Evolutionary conservation across 805 yeast genomes (phyloP).

Genomic region (Kodamaea jinghongensis): DNA sequence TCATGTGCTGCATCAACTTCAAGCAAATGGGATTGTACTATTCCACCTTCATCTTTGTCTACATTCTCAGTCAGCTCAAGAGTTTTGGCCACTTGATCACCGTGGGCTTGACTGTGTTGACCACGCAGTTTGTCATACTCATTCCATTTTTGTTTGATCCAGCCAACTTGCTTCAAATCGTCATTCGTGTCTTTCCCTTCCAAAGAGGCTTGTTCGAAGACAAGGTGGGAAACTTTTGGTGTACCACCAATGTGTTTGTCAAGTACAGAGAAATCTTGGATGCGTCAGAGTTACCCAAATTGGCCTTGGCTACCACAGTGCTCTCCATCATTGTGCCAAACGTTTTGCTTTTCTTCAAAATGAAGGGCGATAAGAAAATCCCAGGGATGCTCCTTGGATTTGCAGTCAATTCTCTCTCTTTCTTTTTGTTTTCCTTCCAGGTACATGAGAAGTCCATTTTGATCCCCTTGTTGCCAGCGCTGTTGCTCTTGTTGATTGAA

Average conservation of each 20-base stretch:
- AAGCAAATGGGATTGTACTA: constrained; percentile 96
- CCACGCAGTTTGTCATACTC: constrained; percentile 50
- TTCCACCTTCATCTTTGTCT: constrained; percentile 84
- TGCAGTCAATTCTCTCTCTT: constrained; percentile 80
- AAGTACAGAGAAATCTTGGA: constrained; percentile 63
- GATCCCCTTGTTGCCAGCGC: constrained; percentile 82
- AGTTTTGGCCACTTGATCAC: constrained; percentile 55
- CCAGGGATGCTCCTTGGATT: constrained; percentile 58
- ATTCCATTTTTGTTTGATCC: constrained; percentile 54
- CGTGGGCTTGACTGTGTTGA: constrained; percentile 62
- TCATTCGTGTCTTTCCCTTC: constrained; percentile 82
- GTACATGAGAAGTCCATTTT: constrained; percentile 94
- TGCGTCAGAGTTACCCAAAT: constrained; percentile 53
- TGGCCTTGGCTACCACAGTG: constrained; percentile 55
- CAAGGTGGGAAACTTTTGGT: constrained; percentile 97
- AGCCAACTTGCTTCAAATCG: constrained; percentile 48
- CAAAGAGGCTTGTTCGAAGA: constrained; percentile 94
- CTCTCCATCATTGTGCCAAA: constrained; percentile 28
- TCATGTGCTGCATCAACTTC: constrained; percentile 74
- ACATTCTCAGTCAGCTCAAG: constrained; percentile 53
- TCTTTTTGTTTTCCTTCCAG: constrained; percentile 87
- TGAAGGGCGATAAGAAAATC: constrained; percentile 12
- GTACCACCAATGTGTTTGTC: constrained; percentile 77
- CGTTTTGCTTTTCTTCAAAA: constrained; percentile 11
- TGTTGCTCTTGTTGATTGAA: constrained; percentile 58